Conservation (phyloP, 768 basidiomycete genomes). For the Paxillus involutus region DNA sequence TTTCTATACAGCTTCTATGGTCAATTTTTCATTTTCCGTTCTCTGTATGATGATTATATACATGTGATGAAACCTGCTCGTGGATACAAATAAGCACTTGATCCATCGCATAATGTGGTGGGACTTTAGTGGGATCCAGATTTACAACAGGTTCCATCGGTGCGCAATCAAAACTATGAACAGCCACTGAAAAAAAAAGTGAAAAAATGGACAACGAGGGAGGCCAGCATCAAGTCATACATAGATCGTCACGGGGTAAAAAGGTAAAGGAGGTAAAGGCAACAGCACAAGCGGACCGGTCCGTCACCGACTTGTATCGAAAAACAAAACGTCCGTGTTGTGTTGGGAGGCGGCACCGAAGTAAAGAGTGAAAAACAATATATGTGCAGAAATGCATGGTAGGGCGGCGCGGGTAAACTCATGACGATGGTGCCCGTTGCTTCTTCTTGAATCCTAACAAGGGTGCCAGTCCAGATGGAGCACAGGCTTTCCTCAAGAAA, state of each 20-base stretch:
- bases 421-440: conserved; percentile 43
- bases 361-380: background rate
- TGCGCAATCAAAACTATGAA: conserved; percentile 14
- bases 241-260: conserved; percentile 12
- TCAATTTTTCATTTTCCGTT: background rate
- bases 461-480: conserved; percentile 78
- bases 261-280: too few species aligned
- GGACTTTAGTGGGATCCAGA: background rate
- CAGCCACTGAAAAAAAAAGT: background rate
- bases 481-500: conserved; percentile 89
- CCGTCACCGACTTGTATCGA: background rate
- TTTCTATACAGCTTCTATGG: background rate
- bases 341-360: too few species aligned
- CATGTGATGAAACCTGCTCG: too few species aligned
- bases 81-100: background rate
- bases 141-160: conserved; percentile 23
- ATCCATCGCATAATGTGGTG: background rate
- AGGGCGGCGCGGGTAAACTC: background rate
- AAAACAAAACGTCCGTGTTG: too few species aligned
- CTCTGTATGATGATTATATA: too few species aligned
- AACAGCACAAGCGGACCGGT: background rate
- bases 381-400: conserved; percentile 18
- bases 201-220: background rate
- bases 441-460: conserved; percentile 80
- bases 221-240: conserved; percentile 13